Evolutionary conservation across 1,284 basidiomycete genomes (phyloP).

Genomic region (Malassezia sympodialis): DNA sequence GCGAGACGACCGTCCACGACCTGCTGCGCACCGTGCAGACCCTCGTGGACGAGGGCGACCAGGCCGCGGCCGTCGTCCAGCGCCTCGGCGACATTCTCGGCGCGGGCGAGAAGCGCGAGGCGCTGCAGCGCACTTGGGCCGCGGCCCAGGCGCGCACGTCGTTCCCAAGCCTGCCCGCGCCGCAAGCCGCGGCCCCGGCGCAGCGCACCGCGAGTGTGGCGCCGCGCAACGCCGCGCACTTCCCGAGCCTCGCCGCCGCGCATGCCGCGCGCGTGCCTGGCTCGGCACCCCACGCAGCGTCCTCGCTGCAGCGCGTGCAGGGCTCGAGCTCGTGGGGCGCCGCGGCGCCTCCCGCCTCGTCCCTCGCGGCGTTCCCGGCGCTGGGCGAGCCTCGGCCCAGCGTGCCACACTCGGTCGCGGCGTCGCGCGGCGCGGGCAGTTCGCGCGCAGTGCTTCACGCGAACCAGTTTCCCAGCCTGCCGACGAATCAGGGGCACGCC

Average conservation of each 20-base stretch:
- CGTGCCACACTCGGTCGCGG: neutral
- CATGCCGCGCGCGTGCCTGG: conserved; percentile 24
- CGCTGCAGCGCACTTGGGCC: conserved; percentile 67
- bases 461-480: conserved; percentile 32
- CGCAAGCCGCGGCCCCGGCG: neutral
- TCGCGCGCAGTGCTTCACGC: neutral
- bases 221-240: conserved; percentile 24
- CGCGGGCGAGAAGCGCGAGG: conserved; percentile 70
- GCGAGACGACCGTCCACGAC: conserved; percentile 71
- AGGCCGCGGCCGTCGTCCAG: conserved; percentile 55
- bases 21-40: conserved; percentile 77
- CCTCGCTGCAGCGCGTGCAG: conserved; percentile 8
- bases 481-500: conserved; percentile 23
- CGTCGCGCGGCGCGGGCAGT: neutral
- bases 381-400: conserved; percentile 4
- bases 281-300: conserved; percentile 25
- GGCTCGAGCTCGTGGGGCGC: neutral
- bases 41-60: conserved; percentile 57
- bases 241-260: conserved; percentile 23
- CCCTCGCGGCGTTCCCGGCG: conserved; percentile 19
- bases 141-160: conserved; percentile 51
- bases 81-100: conserved; percentile 53
- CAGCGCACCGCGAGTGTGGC: conserved; percentile 50
- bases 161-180: conserved; percentile 38
- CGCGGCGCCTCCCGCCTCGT: neutral